Conservation (phyloP, 2,329 filamentous ascomycete genomes). For the Ascochyta rabiei region DNA sequence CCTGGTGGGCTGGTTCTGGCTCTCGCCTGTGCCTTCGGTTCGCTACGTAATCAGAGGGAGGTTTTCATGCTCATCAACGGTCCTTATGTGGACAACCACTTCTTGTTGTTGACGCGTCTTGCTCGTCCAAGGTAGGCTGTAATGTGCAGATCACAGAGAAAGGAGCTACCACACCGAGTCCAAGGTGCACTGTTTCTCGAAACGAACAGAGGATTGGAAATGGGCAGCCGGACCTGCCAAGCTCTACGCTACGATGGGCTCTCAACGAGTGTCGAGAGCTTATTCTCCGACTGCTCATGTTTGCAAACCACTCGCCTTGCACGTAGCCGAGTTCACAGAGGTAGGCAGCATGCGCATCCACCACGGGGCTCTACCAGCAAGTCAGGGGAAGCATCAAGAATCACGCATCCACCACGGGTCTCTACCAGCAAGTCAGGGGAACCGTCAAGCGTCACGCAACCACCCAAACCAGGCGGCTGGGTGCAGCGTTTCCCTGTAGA, state of each 20-base stretch:
- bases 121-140: not conserved
- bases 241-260: conserved; percentile 6
- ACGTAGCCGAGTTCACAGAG: no score
- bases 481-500: not conserved
- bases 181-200: not conserved
- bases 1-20: not conserved
- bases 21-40: conserved; percentile 1
- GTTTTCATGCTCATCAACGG: not conserved
- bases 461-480: not conserved
- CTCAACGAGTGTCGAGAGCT: not conserved
- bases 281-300: no score
- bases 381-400: no score
- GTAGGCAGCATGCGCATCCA: no score
- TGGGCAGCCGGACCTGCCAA: not conserved
- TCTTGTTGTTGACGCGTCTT: conserved; percentile 7
- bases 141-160: conserved; percentile 5
- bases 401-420: not conserved
- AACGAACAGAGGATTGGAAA: not conserved
- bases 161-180: not conserved
- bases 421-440: no score
- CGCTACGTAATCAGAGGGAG: not conserved
- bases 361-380: no score
- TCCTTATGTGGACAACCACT: conserved; percentile 10
- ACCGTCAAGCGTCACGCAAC: not conserved
- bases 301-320: no score